Evolutionary conservation across 805 yeast genomes (phyloP), one percentile per base, ranked within the genome.

Genomic region (Candida pseudofarinosa): DNA sequence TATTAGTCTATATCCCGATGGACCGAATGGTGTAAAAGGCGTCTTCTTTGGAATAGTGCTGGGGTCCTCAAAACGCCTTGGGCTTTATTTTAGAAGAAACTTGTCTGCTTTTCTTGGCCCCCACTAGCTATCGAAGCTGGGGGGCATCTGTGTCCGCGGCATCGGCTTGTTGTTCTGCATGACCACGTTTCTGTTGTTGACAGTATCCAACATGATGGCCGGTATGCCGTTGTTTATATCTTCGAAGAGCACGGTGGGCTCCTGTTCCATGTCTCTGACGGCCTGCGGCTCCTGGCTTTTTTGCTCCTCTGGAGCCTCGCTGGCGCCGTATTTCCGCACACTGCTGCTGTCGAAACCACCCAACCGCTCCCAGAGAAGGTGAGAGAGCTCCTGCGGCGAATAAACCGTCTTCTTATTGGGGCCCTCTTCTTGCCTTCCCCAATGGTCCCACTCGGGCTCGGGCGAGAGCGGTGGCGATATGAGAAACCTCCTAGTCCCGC

Each of bases 401-500:
- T 58, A 59, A 4, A 70, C 55, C 0, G 73, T 43, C 38, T 60
- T 56, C 23, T 54, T 51, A 41, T 63, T 62, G 7, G 76, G 76
- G 0, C 71, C 71, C 10, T 69, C 74, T 45, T 70, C 76, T 0
- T 54, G 63, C 38, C 56, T 65, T 39, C 60, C 62, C 65, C 67
- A 70, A 41, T 67, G 66, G 45, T 68, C 62, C 76, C 76, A 70
- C 36, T 64, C 76, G 0, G 67, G 51, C 3, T 69, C 74, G 0
- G 76, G 76, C 7, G 73, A 68, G 6, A 65, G 48, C 5, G 76
- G 76, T 3, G 76, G 76, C 38, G 70, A 67, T n/a, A 70, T 70
- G 37, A 70, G 62, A 42, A 69, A 70, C 13, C 74, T 43, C 31
- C 62, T 55, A 39, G 64, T 59, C 12, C 64, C 69, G 6, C 48